Evolutionary conservation across 1,284 basidiomycete genomes (phyloP).

Genomic region (Uromyces viciae-fabae): DNA sequence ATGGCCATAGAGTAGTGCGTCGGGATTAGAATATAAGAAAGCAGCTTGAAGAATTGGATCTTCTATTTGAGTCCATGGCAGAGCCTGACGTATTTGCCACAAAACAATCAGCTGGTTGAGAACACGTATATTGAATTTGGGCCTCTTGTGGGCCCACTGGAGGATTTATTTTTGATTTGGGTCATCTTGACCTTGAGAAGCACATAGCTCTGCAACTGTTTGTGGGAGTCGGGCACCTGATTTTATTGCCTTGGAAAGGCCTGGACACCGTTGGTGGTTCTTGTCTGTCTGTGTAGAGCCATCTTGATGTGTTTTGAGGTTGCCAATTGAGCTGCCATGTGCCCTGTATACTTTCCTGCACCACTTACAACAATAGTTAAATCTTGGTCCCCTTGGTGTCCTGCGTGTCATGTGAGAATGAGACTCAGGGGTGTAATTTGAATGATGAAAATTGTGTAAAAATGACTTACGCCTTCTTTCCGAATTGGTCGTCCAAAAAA

Average conservation of each 20-base stretch:
- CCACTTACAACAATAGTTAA: not conserved
- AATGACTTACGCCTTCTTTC: too few relatives aligned
- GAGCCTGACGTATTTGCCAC: constrained; percentile 1
- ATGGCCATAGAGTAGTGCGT: not conserved
- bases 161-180: too few relatives aligned
- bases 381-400: not conserved
- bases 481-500: too few relatives aligned
- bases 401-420: too few relatives aligned
- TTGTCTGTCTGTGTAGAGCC: not conserved
- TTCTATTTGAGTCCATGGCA: constrained; percentile 2
- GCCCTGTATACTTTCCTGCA: not conserved
- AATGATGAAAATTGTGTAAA: too few relatives aligned
- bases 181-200: too few relatives aligned
- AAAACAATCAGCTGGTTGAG: not conserved
- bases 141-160: too few relatives aligned
- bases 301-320: not conserved
- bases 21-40: not conserved
- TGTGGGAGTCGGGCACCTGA: not conserved
- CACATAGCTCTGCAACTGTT: not conserved
- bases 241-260: not conserved
- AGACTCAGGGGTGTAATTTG: too few relatives aligned
- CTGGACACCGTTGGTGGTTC: not conserved
- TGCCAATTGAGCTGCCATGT: not conserved
- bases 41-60: not conserved
- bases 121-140: not conserved